Percentiles rank a stretch among this genome's conserved stretches.
phyloP scores from a whole-genome alignment of 2,329 filamentous ascomycete species.

The Epichloe scottii region DNA sequence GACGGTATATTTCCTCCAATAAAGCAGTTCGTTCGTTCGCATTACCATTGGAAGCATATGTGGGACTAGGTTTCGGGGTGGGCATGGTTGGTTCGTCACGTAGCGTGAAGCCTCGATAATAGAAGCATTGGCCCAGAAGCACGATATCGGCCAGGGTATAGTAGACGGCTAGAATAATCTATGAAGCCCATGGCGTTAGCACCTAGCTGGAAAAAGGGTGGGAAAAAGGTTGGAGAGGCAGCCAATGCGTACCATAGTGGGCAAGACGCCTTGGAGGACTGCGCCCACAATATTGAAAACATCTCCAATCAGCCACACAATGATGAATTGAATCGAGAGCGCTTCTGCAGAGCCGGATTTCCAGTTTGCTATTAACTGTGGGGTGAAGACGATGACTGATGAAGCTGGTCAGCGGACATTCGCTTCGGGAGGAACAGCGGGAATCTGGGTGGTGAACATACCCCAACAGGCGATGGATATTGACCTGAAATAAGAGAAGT shows the following conservation, averaged over 20 bases:
- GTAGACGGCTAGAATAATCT: slow-evolving; percentile 84
- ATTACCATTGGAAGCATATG: slow-evolving; percentile 17
- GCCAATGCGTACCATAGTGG: slow-evolving; percentile 59
- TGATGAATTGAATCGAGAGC: slow-evolving; percentile 80
- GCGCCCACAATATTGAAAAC: slow-evolving; percentile 95
- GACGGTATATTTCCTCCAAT: slow-evolving; percentile 29
- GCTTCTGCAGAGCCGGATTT: slow-evolving; percentile 74
- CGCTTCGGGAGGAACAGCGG: not conserved
- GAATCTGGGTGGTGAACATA: slow-evolving; percentile 12
- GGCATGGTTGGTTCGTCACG: slow-evolving; percentile 36
- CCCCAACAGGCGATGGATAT: slow-evolving; percentile 93
- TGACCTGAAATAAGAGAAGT: slow-evolving; percentile 40
- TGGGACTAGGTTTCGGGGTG: slow-evolving; percentile 26
- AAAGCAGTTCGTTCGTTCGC: slow-evolving; percentile 42
- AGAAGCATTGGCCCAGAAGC: slow-evolving; percentile 80
- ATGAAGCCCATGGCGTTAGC: not conserved
- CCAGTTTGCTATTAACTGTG: slow-evolving; percentile 94
- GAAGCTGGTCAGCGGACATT: not conserved
- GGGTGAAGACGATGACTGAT: slow-evolving; percentile 81
- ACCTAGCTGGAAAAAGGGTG: not conserved
- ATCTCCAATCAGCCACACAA: slow-evolving; percentile 88
- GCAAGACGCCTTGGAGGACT: slow-evolving; percentile 77
- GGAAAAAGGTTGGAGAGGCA: not conserved
- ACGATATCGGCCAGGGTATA: slow-evolving; percentile 89
- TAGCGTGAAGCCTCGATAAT: slow-evolving; percentile 77